Evolutionary conservation across 148 eudicot species (phyloP).

Genomic region (Silene latifolia): DNA sequence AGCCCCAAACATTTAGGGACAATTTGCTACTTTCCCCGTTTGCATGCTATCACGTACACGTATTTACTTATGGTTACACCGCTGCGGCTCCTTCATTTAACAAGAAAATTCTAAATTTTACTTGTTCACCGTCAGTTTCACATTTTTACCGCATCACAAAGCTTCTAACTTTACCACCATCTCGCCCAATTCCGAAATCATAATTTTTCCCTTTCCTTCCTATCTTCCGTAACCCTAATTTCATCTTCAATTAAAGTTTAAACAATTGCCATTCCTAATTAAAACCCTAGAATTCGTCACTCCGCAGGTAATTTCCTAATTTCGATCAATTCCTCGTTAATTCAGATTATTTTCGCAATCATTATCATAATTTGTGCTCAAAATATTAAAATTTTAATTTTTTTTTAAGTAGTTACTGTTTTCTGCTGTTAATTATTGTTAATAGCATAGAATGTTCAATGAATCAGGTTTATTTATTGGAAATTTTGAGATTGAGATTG

Average conservation of each 20-base stretch:
- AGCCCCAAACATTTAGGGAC: too few relatives aligned
- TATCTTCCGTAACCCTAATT: not conserved
- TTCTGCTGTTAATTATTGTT: not conserved
- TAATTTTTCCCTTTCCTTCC: not conserved
- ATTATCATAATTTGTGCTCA: not conserved
- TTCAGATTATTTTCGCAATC: not conserved
- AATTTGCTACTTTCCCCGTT: too few relatives aligned
- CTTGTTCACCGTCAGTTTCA: too few relatives aligned
- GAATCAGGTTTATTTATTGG: not conserved
- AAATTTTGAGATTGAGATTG: not conserved
- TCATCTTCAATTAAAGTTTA: not conserved
- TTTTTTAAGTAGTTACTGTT: not conserved
- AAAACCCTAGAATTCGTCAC: constrained; percentile 8
- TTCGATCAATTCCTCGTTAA: not conserved
- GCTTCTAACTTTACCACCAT: too few relatives aligned
- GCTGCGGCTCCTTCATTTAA: too few relatives aligned
- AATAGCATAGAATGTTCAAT: not conserved
- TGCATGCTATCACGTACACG: too few relatives aligned
- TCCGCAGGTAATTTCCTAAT: not conserved
- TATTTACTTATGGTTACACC: too few relatives aligned
- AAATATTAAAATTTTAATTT: not conserved
- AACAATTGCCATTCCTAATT: not conserved
- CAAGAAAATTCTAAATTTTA: too few relatives aligned
- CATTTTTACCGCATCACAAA: too few relatives aligned
- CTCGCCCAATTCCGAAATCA: too few relatives aligned